Conservation (phyloP, 2,329 filamentous ascomycete species). For the Xylaria sp. region DNA sequence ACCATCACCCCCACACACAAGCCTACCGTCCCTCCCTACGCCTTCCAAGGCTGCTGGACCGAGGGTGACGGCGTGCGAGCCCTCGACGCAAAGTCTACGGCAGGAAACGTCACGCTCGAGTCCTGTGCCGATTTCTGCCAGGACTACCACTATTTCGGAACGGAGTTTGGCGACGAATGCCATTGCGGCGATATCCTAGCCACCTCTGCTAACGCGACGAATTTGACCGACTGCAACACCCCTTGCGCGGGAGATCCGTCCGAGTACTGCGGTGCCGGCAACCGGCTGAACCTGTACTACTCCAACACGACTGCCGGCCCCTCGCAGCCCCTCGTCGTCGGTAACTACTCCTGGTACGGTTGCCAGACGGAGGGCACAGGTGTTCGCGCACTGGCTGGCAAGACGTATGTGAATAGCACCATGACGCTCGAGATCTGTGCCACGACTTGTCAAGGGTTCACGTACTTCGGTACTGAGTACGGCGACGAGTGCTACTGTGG, state of each 20-base stretch:
- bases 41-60: constrained; percentile 54
- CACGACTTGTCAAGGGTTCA: constrained; percentile 49
- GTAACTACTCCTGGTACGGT: constrained; percentile 37
- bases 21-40: constrained; percentile 48
- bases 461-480: constrained; percentile 52
- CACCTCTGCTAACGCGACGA: constrained; percentile 30
- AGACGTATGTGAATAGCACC: constrained; percentile 35
- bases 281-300: constrained; percentile 42
- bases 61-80: constrained; percentile 52
- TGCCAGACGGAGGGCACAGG: constrained; percentile 35
- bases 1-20: constrained; percentile 43
- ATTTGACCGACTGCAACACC: constrained; percentile 41
- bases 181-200: constrained; percentile 50
- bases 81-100: constrained; percentile 43
- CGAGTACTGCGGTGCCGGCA: constrained; percentile 43
- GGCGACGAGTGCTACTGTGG: constrained; percentile 52
- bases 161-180: constrained; percentile 45
- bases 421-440: constrained; percentile 52
- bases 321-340: constrained; percentile 36
- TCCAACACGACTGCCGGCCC: constrained; percentile 35
- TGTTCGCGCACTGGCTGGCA: constrained; percentile 28
- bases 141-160: constrained; percentile 36
- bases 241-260: constrained; percentile 40
- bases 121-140: constrained; percentile 50
- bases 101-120: constrained; percentile 51